A percentile compares a stretch with the other conserved stretches of the same genome.
These are phyloP conservation scores for Amaranthus palmeri DNA, from an alignment of 148 eudicot genomes.

Conservation along the genomic window DNA sequence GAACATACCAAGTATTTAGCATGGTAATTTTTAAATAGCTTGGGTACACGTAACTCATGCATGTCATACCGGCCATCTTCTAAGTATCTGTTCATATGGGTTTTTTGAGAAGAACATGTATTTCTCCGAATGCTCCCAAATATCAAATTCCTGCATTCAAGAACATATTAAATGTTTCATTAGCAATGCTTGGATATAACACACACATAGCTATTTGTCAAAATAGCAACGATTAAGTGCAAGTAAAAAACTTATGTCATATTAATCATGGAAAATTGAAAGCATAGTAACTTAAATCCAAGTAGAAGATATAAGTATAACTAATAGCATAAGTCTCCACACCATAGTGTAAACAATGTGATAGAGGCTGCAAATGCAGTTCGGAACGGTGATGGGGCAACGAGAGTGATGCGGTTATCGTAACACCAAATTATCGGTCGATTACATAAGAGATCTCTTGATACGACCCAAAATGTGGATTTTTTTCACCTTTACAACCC, in stretches of 20 bases:
- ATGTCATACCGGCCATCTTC: slow-evolving; percentile 16
- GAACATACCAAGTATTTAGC: slow-evolving; percentile 14
- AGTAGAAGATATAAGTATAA: too few relatives aligned
- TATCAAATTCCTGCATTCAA: slow-evolving; percentile 19
- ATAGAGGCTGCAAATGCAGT: too few relatives aligned
- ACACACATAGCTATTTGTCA: background rate
- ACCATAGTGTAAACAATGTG: too few relatives aligned
- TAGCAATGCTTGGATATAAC: background rate
- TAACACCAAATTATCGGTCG: too few relatives aligned
- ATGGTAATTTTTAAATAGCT: slow-evolving; percentile 7
- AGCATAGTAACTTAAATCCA: background rate
- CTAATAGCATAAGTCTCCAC: too few relatives aligned
- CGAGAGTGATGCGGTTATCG: too few relatives aligned
- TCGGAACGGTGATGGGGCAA: too few relatives aligned
- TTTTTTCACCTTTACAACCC: too few relatives aligned
- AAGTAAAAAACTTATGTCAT: too few relatives aligned
- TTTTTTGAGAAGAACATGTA: slow-evolving; percentile 14
- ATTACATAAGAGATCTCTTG: too few relatives aligned
- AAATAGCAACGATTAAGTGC: background rate
- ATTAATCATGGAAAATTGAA: background rate
- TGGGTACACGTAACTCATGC: slow-evolving; percentile 8
- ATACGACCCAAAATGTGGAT: too few relatives aligned
- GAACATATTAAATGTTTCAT: background rate
- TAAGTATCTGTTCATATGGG: slow-evolving; percentile 14
- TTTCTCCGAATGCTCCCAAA: slow-evolving; percentile 17